Evolutionary conservation across 805 yeast species (phyloP).

Genomic region (Komagataella ulmi): DNA sequence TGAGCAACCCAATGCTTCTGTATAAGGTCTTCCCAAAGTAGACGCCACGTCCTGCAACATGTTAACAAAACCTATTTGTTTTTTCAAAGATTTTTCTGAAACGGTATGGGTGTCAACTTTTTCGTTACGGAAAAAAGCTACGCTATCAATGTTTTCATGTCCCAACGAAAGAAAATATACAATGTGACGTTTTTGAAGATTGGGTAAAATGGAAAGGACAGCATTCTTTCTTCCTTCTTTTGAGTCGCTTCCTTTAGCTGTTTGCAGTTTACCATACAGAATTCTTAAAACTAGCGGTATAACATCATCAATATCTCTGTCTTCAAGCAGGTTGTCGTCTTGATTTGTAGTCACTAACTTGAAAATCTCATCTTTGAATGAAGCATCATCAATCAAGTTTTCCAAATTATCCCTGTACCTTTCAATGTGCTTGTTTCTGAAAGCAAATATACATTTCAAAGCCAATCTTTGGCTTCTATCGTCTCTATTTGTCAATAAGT

Average conservation of each 20-base stretch:
- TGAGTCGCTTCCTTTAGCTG: conserved; percentile 50
- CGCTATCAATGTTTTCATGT: conserved; percentile 34
- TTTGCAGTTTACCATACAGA: conserved; percentile 77
- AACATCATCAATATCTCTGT: conserved; percentile 40
- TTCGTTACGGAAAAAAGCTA: conserved; percentile 14
- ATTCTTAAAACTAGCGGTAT: conserved; percentile 69
- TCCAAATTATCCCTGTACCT: conserved; percentile 63
- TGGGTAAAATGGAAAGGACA: conserved; percentile 50
- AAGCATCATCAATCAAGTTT: conserved; percentile 68
- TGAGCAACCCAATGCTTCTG: conserved; percentile 31
- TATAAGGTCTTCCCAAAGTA: conserved; percentile 45
- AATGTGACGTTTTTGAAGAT: conserved; percentile 37
- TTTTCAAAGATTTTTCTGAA: neutral
- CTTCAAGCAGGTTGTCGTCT: conserved; percentile 36
- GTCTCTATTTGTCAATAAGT: conserved; percentile 47
- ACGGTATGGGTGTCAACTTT: neutral
- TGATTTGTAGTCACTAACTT: conserved; percentile 42
- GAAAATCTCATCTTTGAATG: conserved; percentile 76
- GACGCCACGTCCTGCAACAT: conserved; percentile 41
- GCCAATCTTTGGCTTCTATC: conserved; percentile 60
- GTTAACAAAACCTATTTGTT: conserved; percentile 15
- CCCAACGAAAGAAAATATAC: conserved; percentile 50
- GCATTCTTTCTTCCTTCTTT: conserved; percentile 65
- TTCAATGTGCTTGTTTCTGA: conserved; percentile 40
- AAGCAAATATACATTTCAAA: conserved; percentile 52